Evolutionary conservation across 768 basidiomycete genomes (phyloP).

Genomic region (Tulasnella sp.): DNA sequence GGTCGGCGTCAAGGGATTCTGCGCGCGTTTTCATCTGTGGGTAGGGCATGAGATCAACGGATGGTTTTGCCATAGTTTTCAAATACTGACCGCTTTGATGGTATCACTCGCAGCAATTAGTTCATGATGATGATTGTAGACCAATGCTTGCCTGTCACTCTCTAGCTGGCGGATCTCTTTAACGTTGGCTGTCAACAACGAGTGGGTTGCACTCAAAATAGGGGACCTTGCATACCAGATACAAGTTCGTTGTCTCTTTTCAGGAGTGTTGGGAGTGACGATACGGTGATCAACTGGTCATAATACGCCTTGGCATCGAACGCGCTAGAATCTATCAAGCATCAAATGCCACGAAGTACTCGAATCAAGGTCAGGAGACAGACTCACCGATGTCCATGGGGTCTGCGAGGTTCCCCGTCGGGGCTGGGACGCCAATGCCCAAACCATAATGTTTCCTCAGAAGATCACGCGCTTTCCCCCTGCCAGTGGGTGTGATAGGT

Average conservation of each 20-base stretch:
- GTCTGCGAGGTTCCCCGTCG: slow-evolving; percentile 50
- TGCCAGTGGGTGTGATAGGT: neutral
- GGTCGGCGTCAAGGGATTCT: slow-evolving; percentile 72
- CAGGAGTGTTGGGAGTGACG: slow-evolving; percentile 59
- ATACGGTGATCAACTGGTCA: slow-evolving; percentile 73
- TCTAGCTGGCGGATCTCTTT: slow-evolving; percentile 81
- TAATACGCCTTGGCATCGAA: slow-evolving; percentile 82
- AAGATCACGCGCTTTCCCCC: slow-evolving; percentile 49
- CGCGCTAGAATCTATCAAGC: slow-evolving; percentile 53
- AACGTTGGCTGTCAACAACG: neutral
- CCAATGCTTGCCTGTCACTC: slow-evolving; percentile 78
- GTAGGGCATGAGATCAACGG: neutral
- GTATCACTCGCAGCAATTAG: slow-evolving; percentile 90
- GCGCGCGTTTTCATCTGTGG: slow-evolving; percentile 77
- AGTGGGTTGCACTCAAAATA: slow-evolving; percentile 9
- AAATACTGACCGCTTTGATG: slow-evolving; percentile 58
- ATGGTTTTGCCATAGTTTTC: neutral
- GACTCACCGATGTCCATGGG: slow-evolving; percentile 58
- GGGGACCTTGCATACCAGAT: slow-evolving; percentile 42
- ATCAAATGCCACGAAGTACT: neutral
- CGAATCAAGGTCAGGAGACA: neutral
- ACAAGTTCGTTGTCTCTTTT: slow-evolving; percentile 77
- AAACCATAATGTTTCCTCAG: slow-evolving; percentile 82
- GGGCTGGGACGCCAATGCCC: slow-evolving; percentile 59
- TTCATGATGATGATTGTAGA: slow-evolving; percentile 93